phyloP scores from a whole-genome alignment of 2,329 filamentous ascomycete genomes.

The Daldinia sp. region DNA sequence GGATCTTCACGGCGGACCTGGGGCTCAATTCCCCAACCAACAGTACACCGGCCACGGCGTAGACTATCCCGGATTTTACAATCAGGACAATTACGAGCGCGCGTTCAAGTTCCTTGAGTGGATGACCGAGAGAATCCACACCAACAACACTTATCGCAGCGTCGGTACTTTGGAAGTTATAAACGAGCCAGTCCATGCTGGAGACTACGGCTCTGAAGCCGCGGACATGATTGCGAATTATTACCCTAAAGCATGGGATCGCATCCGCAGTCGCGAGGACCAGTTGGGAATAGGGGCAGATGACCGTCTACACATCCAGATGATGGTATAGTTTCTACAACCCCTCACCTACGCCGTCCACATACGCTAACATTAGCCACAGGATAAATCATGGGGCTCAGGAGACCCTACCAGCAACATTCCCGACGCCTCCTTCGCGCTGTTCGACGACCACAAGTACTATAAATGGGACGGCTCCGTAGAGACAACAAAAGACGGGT shows the following conservation, averaged over 20 bases:
- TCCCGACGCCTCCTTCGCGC: constrained; percentile 49
- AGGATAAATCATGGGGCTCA: constrained; percentile 56
- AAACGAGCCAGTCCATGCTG: constrained; percentile 56
- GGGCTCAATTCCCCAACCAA: constrained; percentile 52
- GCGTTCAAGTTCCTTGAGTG: constrained; percentile 57
- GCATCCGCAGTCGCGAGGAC: constrained; percentile 55
- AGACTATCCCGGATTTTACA: constrained; percentile 56
- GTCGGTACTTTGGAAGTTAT: constrained; percentile 61
- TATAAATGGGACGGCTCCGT: constrained; percentile 57
- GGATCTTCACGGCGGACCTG: constrained; percentile 58
- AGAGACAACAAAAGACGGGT: constrained; percentile 54
- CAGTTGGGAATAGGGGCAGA: constrained; percentile 48
- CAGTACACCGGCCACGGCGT: constrained; percentile 52
- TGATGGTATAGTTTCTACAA: constrained; percentile 37
- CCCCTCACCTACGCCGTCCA: not conserved
- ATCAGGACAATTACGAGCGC: constrained; percentile 58
- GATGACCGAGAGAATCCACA: constrained; percentile 58
- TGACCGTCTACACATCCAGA: constrained; percentile 56
- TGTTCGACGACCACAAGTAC: constrained; percentile 44
- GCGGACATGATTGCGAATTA: constrained; percentile 51
- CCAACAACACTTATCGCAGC: constrained; percentile 53
- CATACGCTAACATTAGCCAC: not conserved
- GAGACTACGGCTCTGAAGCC: constrained; percentile 42
- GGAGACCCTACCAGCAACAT: constrained; percentile 56
- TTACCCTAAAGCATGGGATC: constrained; percentile 55